A percentile compares a stretch with the other conserved stretches of the same genome.
Evolutionary conservation across 495 filamentous ascomycete genomes (phyloP).

Genomic region (Letharia columbiana): DNA sequence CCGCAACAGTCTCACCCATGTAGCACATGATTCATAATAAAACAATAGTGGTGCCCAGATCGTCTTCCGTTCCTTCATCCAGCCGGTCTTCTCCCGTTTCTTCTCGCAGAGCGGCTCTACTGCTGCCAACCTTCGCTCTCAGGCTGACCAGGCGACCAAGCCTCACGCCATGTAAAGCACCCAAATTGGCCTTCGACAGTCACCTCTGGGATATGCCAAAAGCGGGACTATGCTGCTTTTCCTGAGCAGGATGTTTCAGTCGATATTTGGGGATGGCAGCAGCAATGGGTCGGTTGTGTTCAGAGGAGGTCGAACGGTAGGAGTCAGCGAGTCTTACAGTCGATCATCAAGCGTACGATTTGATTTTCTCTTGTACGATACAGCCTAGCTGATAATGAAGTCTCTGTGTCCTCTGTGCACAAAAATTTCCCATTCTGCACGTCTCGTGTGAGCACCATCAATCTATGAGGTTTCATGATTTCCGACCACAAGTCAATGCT

Average conservation of each 20-base stretch:
- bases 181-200: not conserved
- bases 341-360: conserved; percentile 7
- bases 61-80: conserved; percentile 92
- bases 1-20: not conserved
- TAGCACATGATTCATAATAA: not conserved
- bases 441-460: not conserved
- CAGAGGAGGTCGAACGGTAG: not conserved
- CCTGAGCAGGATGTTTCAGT: not conserved
- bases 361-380: conserved; percentile 8
- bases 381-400: conserved; percentile 12
- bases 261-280: not conserved
- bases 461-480: not conserved
- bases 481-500: not conserved
- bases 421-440: not conserved
- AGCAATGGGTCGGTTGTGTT: not conserved
- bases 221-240: not conserved
- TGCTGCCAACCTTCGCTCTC: conserved; percentile 80
- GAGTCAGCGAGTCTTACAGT: conserved; percentile 5
- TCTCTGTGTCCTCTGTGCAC: not conserved
- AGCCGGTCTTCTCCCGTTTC: conserved; percentile 84
- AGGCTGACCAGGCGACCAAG: conserved; percentile 68
- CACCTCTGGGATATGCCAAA: not conserved
- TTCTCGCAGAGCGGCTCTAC: conserved; percentile 66
- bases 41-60: conserved; percentile 78
- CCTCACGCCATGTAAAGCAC: conserved; percentile 30